phyloP scores from a whole-genome alignment of 306 rosid species.

The Prunus kanzakura region DNA sequence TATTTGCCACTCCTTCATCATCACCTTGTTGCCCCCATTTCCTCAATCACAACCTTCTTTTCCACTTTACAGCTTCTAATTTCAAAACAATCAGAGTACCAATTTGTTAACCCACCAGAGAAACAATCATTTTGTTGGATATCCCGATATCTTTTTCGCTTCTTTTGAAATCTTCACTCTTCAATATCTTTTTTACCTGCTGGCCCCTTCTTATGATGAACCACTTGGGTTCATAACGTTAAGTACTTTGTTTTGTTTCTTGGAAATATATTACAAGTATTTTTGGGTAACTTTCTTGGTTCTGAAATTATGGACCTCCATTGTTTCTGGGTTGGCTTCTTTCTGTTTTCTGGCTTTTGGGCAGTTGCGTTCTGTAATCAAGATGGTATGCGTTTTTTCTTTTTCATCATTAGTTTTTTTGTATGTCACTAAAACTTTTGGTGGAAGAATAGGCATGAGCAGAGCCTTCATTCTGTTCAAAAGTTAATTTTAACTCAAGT shows the following conservation, averaged over 20 bases:
- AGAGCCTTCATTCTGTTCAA: too few species aligned
- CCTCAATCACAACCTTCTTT: constrained; percentile 24
- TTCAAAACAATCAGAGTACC: background rate
- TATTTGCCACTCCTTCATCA: constrained; percentile 39
- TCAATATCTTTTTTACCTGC: too few species aligned
- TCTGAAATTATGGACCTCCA: constrained; percentile 38
- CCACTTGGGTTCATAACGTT: too few species aligned
- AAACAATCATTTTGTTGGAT: constrained; percentile 20
- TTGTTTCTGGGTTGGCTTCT: constrained; percentile 37
- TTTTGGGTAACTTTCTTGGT: constrained; percentile 2
- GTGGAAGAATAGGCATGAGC: too few species aligned
- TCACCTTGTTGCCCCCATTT: constrained; percentile 8
- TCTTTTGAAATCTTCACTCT: constrained; percentile 21
- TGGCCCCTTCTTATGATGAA: too few species aligned
- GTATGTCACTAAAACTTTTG: too few species aligned
- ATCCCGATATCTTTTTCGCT: constrained; percentile 33
- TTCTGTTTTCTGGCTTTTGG: constrained; percentile 50
- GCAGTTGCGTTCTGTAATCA: constrained; percentile 43
- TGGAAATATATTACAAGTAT: constrained; percentile 6
- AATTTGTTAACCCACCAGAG: constrained; percentile 43
- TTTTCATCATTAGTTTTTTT: background rate
- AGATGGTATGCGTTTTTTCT: constrained; percentile 53
- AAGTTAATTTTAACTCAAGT: too few species aligned
- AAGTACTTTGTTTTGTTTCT: background rate
- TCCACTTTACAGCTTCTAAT: constrained; percentile 13